phyloP scores from a whole-genome alignment of 75 land plant species.

The Sequoia sempervirens region DNA sequence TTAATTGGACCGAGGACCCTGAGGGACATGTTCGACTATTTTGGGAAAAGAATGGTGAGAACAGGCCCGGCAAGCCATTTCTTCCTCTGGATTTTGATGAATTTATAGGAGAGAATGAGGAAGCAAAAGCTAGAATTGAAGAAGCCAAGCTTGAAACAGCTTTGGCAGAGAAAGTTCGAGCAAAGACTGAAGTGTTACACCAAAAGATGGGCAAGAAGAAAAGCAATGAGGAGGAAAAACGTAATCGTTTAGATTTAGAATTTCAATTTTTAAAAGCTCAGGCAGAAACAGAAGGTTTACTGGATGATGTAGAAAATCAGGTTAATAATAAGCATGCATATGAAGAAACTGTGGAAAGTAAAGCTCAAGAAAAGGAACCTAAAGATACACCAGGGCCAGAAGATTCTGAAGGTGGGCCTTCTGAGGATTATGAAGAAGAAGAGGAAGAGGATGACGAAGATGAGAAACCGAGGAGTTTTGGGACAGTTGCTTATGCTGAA shows the following conservation, averaged over 20 bases:
- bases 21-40: conserved; percentile 72
- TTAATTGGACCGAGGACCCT: conserved; percentile 75
- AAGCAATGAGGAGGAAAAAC: conserved; percentile 36
- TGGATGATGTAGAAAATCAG: conserved; percentile 14
- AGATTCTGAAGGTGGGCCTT: conserved; percentile 2
- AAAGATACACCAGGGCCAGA: conserved; percentile 4
- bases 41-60: conserved; percentile 61
- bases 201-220: conserved; percentile 32
- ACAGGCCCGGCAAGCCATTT: conserved; percentile 57
- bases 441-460: conserved; percentile 4
- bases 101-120: conserved; percentile 35
- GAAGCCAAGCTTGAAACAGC: conserved; percentile 20
- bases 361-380: conserved; percentile 3
- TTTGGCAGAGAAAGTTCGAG: conserved; percentile 25
- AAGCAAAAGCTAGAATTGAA: background rate
- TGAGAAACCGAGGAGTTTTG: conserved; percentile 12
- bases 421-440: conserved; percentile 5
- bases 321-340: background rate
- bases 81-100: conserved; percentile 89
- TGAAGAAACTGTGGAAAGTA: background rate
- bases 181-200: conserved; percentile 38
- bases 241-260: conserved; percentile 42
- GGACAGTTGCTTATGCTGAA: conserved; percentile 9
- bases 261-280: conserved; percentile 36
- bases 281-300: conserved; percentile 43